Base-by-base conservation (phyloP, 371 early-diverging fungal species). In the Apophysomyces ossiformis region DNA sequence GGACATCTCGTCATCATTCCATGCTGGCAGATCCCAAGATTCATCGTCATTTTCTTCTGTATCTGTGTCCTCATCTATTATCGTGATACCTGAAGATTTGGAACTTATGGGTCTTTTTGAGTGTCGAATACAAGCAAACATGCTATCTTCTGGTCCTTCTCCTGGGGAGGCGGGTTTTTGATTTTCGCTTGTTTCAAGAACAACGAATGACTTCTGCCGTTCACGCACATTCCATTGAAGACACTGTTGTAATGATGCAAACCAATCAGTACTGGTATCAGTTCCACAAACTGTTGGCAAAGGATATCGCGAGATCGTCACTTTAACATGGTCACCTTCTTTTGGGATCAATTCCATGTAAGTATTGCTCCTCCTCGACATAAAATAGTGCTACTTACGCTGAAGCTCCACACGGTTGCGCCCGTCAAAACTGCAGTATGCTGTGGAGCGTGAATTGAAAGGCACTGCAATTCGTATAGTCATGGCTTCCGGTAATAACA, bases 401-500 rank as follows among this genome's bases (percentile, higher is more conserved):
- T 83, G 84, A 61, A 98, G 77, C 68, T 96, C 96, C 0, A 90
- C 86, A 5, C 96, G 83, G 38, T 89, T 87, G 39, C 96, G 83
- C 1, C 98, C 97, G 74, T 98, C 98, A 74, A 98, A 96, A 43
- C 91, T 84, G 44, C 84, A 88, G 88, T 91, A 93, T 4, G 92
- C 93, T 2, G 90, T 89, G 59, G 84, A 81, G 32, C 92, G 73
- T 7, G 89, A 87, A 57, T 84, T 84, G 38, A 85, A 87, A 0
- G 94, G 93, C 18, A 94, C 85, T 38, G 87, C 86, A 37, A 93
- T 87, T 5, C 89, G 85, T 36, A 94, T 82, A 8, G 91, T 92
- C 79, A 92, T 91, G 7, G 88, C 77, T 61, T 96, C 96, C 0
- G 98, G 98, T 57, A 98, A 73, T 1, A 97, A 70, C 93, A 96